These are phyloP conservation scores for Bretziella fagacearum DNA, from an alignment of 2,329 filamentous ascomycete genomes.

Conservation along the genomic window DNA sequence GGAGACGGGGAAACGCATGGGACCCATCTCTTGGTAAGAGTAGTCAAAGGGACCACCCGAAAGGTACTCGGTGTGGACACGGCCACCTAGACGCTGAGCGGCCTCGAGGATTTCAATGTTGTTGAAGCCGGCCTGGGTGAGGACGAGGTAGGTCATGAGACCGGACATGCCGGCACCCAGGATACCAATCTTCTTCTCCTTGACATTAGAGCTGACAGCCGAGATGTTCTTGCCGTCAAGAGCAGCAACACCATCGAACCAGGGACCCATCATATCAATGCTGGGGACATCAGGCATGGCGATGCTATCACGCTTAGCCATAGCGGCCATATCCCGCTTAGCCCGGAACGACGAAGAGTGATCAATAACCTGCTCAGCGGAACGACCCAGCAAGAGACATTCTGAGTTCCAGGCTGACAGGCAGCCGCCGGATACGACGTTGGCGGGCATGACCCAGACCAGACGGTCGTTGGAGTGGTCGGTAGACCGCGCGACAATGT, in stretches of 20 bases:
- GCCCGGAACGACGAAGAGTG: conserved; percentile 13
- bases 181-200: conserved; percentile 43
- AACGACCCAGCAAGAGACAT: conserved; percentile 20
- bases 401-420: conserved; percentile 25
- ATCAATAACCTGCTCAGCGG: conserved; percentile 17
- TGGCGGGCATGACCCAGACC: conserved; percentile 17
- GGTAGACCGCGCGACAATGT: conserved; percentile 15
- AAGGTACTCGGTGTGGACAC: conserved; percentile 47
- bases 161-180: conserved; percentile 50
- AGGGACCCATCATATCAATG: conserved; percentile 28
- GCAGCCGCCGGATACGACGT: conserved; percentile 22
- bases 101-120: conserved; percentile 48
- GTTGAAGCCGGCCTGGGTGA: conserved; percentile 35
- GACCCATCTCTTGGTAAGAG: conserved; percentile 50
- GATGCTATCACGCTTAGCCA: conserved; percentile 20
- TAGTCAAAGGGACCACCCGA: conserved; percentile 43
- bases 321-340: conserved; percentile 14
- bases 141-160: conserved; percentile 39
- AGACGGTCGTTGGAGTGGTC: conserved; percentile 17
- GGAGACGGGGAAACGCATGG: conserved; percentile 45
- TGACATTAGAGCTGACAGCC: conserved; percentile 34
- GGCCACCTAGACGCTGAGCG: conserved; percentile 41
- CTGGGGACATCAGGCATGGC: conserved; percentile 30
- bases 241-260: conserved; percentile 48
- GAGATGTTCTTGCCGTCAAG: conserved; percentile 29